Conservation (phyloP, 2,329 filamentous ascomycete species). For the Tolypocladium nubicola region DNA sequence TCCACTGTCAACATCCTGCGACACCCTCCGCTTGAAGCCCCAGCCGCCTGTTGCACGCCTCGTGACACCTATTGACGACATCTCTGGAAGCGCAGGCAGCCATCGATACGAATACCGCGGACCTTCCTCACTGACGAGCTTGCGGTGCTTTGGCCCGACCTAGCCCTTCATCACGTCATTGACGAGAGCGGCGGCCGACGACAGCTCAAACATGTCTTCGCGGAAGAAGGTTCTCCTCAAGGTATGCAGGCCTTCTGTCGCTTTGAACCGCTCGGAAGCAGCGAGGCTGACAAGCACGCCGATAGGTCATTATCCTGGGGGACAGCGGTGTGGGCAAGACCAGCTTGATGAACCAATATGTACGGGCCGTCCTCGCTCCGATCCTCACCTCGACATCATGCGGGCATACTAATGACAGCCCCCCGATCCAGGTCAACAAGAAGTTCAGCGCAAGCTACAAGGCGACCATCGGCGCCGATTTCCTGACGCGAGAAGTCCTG, state of each 20-base stretch:
- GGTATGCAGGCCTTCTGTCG: conserved; percentile 39
- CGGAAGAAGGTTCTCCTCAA: conserved; percentile 87
- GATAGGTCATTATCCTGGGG: conserved; percentile 92
- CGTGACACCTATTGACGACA: not conserved
- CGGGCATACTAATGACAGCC: conserved; percentile 5
- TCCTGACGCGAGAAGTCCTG: conserved; percentile 93
- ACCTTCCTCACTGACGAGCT: not conserved
- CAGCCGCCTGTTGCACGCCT: not conserved
- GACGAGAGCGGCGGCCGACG: conserved; percentile 9
- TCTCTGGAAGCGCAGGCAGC: not conserved
- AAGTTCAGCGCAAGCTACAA: conserved; percentile 99
- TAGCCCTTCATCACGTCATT: not conserved
- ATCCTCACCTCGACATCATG: not conserved
- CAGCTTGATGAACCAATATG: conserved; percentile 99
- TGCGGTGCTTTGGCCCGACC: not conserved
- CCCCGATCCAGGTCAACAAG: conserved; percentile 76
- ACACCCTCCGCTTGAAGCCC: not conserved
- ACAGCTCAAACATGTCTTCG: conserved; percentile 53
- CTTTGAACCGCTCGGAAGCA: not conserved
- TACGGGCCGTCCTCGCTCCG: conserved; percentile 36
- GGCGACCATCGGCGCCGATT: conserved; percentile 96
- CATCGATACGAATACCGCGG: not conserved
- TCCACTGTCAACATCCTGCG: not conserved
- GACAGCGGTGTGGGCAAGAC: conserved; percentile 99
- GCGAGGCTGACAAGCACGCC: conserved; percentile 1